A percentile compares a stretch with the other conserved stretches of the same genome.
Evolutionary conservation across 169 alveolate genomes (phyloP).

Genomic region (Cryptosporidium muris): DNA sequence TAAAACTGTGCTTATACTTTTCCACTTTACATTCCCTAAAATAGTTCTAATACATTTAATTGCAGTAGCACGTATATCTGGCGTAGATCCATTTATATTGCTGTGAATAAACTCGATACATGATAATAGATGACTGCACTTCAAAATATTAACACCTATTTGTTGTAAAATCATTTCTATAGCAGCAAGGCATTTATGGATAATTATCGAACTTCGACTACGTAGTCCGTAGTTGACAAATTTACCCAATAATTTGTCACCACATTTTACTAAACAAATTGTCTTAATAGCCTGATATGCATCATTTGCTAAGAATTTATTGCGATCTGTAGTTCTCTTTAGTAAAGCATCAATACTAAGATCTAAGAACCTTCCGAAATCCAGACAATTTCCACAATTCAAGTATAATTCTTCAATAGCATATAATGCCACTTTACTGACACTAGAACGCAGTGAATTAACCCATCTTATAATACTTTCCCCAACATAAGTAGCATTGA

Average conservation of each 20-base stretch:
- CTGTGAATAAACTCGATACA: constrained; percentile 64
- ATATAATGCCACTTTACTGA: constrained; percentile 52
- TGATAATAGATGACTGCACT: constrained; percentile 32
- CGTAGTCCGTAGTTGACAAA: constrained; percentile 30
- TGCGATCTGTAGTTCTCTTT: constrained; percentile 60
- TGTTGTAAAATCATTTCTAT: constrained; percentile 52
- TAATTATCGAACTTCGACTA: constrained; percentile 44
- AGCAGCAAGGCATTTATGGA: constrained; percentile 28
- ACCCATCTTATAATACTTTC: constrained; percentile 65
- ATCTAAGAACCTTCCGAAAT: constrained; percentile 59
- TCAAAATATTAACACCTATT: constrained; percentile 38
- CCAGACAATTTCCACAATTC: constrained; percentile 43
- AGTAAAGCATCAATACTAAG: constrained; percentile 36
- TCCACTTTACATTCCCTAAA: constrained; percentile 45
- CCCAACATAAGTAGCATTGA: constrained; percentile 37
- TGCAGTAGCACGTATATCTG: constrained; percentile 58
- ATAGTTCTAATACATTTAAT: constrained; percentile 25
- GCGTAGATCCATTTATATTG: constrained; percentile 60
- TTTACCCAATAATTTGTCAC: constrained; percentile 61
- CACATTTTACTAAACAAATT: constrained; percentile 50
- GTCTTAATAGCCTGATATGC: constrained; percentile 45
- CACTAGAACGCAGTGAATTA: constrained; percentile 61
- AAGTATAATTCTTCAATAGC: constrained; percentile 56
- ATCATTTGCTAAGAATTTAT: constrained; percentile 67
- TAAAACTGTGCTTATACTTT: constrained; percentile 12